A percentile compares a stretch with the other conserved stretches of the same genome.
Conservation (phyloP, 441 rosid genomes). For the Bocquillonia castaneifolia region DNA sequence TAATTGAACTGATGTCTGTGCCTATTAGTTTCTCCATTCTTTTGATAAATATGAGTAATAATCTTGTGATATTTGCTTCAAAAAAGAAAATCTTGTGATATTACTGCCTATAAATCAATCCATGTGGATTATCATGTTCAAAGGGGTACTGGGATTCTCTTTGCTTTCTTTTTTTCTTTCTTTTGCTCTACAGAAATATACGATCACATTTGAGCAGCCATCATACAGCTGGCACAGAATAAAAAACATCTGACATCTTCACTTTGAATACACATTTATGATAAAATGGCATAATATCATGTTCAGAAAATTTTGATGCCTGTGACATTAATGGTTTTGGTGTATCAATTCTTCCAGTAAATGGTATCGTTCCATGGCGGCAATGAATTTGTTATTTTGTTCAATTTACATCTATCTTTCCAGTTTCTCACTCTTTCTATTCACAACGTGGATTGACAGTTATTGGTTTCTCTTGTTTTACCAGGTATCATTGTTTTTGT, state of each 20-base stretch:
- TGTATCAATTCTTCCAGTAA: neutral
- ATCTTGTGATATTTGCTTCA: too few relatives aligned
- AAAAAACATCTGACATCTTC: neutral
- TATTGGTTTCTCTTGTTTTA: neutral
- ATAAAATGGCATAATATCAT: neutral
- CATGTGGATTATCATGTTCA: neutral
- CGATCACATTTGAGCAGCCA: neutral
- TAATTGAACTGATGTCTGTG: slow-evolving; percentile 1
- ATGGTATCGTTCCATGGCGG: neutral
- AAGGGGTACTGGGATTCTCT: neutral
- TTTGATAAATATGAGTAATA: neutral
- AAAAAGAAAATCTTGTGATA: neutral
- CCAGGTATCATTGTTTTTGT: slow-evolving; percentile 1
- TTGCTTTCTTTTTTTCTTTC: too few relatives aligned
- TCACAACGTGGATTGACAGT: neutral
- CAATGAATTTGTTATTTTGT: too few relatives aligned
- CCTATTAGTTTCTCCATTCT: neutral
- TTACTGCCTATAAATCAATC: neutral
- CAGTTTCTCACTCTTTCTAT: neutral
- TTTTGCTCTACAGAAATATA: neutral
- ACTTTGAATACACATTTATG: neutral
- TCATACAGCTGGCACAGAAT: neutral
- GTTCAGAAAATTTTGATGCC: neutral
- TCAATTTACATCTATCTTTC: neutral
- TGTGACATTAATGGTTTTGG: neutral